Conservation (phyloP, 768 basidiomycete genomes). For the Tubosaeta brunneosetosa region DNA sequence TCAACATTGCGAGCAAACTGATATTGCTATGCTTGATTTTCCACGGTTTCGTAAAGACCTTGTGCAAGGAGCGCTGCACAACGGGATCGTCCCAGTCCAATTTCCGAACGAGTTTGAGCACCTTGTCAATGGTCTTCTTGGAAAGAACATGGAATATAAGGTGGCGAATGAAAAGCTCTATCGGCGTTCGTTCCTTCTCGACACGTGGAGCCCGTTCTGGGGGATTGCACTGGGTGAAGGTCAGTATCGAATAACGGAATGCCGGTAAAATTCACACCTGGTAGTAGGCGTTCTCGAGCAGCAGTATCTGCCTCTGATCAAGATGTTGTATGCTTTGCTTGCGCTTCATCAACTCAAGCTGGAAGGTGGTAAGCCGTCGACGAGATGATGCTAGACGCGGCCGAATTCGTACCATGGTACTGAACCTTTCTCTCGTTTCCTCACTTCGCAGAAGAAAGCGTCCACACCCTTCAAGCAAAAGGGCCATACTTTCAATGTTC, state of each 20-base stretch:
- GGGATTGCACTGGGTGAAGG: slow-evolving; percentile 77
- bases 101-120: slow-evolving; percentile 87
- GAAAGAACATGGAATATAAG: slow-evolving; percentile 91
- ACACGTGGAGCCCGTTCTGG: slow-evolving; percentile 86
- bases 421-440: slow-evolving; percentile 81
- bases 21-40: slow-evolving; percentile 93
- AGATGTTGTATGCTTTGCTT: slow-evolving; percentile 93
- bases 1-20: slow-evolving; percentile 85
- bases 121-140: slow-evolving; percentile 94
- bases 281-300: slow-evolving; percentile 98
- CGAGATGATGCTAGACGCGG: neutral
- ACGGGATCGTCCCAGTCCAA: slow-evolving; percentile 87
- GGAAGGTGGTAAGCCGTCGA: slow-evolving; percentile 9
- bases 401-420: slow-evolving; percentile 64
- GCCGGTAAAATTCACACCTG: slow-evolving; percentile 48
- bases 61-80: slow-evolving; percentile 63
- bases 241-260: slow-evolving; percentile 8
- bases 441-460: slow-evolving; percentile 86
- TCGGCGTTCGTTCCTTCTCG: slow-evolving; percentile 78
- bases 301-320: slow-evolving; percentile 81
- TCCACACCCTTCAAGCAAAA: slow-evolving; percentile 90
- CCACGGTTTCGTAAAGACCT: slow-evolving; percentile 97
- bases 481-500: slow-evolving; percentile 90
- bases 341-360: slow-evolving; percentile 92
- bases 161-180: slow-evolving; percentile 93